These are phyloP conservation scores for Pisolithus microcarpus DNA, from an alignment of 768 basidiomycete genomes.

Conservation along the genomic window DNA sequence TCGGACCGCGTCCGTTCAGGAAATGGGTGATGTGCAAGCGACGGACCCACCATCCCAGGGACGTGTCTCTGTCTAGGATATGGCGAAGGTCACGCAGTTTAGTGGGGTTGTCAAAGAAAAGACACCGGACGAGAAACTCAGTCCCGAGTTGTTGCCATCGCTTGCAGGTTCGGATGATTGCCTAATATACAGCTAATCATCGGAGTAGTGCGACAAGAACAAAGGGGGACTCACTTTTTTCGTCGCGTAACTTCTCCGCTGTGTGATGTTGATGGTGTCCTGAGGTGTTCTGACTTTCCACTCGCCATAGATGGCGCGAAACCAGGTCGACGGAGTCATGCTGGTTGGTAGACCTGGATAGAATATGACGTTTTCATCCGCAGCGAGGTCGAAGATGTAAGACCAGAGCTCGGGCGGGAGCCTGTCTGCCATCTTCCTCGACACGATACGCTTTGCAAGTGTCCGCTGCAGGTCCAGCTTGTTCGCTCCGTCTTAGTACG, in stretches of 20 bases:
- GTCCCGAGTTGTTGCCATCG: conserved; percentile 56
- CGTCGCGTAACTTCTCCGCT: conserved; percentile 53
- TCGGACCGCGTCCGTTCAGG: conserved; percentile 33
- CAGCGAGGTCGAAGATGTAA: conserved; percentile 63
- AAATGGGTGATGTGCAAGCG: conserved; percentile 64
- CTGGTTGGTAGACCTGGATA: conserved; percentile 52
- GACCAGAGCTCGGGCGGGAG: conserved; percentile 68
- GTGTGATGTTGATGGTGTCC: conserved; percentile 50
- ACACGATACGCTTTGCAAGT: background rate
- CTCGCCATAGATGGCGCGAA: conserved; percentile 34
- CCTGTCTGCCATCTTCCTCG: conserved; percentile 23
- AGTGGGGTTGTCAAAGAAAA: conserved; percentile 58
- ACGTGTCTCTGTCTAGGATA: conserved; percentile 44
- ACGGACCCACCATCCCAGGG: conserved; percentile 64
- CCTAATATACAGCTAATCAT: conserved; percentile 29
- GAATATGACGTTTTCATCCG: conserved; percentile 64
- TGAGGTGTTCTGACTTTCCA: conserved; percentile 58
- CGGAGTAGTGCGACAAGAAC: background rate
- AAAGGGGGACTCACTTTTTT: conserved; percentile 48
- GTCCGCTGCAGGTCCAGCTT: background rate
- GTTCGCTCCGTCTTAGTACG: background rate
- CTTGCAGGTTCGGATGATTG: conserved; percentile 62
- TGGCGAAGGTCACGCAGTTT: conserved; percentile 46
- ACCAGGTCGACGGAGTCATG: conserved; percentile 64
- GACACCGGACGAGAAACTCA: conserved; percentile 61